Evolutionary conservation across 2,329 filamentous ascomycete genomes (phyloP), one percentile per base, ranked within the genome.

Genomic region (Byssothecium circinans): DNA sequence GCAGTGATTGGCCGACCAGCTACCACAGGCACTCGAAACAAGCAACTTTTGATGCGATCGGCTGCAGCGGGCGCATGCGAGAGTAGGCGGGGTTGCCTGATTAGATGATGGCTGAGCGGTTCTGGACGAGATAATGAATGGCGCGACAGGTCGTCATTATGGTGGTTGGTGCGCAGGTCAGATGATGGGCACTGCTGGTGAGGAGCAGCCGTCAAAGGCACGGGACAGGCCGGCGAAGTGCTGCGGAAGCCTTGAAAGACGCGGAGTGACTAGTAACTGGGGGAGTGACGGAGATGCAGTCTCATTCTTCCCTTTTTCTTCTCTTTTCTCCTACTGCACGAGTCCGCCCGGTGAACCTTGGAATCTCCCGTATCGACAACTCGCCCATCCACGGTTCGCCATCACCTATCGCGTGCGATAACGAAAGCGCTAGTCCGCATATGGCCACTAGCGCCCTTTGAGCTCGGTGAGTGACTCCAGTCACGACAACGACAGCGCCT

Each of bases 391-490:
- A 25, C 23, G 6, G 23, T 10, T 25, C 23, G 23, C 23, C 23
- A 25, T 25, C 23, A 5, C 6, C 23, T 25, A 25, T 25, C 23
- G 23, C 23, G 23, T 25, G 23, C 23, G 23, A 39, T 39, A 18
- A 20, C 36, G 15, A 12, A 3, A 18, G 19, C 36, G 52, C 50
- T 45, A 44, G 39, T 27, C 43, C 35, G 39, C 35, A 22, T 35
- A 15, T 25, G 41, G 23, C 10, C 23, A 25, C 23, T 25, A 25
- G 23, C 23, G 23, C 23, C 23, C 23, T 25, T 25, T 10, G 23
- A 48, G 35, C 46, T 45, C 45, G 33, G 36, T 29, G 20, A 44
- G 52, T 55, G 52, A 57, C 56, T 57, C 51, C 39, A 44, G 36
- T 50, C 50, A 42, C 51, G 48, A 37, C 51, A 47, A 51, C 52